Conservation (phyloP, 208 protist species). For the Vickermania ingenoplastis region DNA sequence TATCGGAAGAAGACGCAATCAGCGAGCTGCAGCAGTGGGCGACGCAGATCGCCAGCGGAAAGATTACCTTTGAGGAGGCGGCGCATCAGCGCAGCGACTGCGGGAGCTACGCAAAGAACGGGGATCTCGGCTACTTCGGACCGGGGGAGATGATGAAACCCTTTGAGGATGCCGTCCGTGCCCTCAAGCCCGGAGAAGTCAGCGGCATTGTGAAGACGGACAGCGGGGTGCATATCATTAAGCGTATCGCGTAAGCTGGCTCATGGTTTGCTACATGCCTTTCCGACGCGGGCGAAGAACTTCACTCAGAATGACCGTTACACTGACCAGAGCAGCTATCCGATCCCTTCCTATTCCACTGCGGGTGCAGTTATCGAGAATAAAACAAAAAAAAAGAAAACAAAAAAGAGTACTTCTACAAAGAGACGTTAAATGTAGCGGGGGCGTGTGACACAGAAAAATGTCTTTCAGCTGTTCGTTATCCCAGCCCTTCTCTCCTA, state of each 20-base stretch:
- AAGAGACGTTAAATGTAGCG: no score
- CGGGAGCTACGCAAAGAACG: constrained; percentile 61
- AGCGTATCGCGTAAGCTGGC: constrained; percentile 63
- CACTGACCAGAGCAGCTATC: no score
- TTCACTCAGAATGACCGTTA: no score
- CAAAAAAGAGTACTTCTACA: no score
- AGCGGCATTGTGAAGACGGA: constrained; percentile 82
- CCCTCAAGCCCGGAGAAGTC: constrained; percentile 72
- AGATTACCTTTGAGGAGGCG: constrained; percentile 75
- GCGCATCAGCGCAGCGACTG: constrained; percentile 85
- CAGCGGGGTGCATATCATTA: constrained; percentile 89
- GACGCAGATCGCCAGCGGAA: constrained; percentile 47
- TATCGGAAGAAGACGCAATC: constrained; percentile 65
- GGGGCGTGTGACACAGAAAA: no score
- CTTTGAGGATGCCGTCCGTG: constrained; percentile 85
- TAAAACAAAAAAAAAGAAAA: no score
- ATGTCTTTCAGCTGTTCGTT: no score
- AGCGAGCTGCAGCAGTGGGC: constrained; percentile 65
- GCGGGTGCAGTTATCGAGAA: no score
- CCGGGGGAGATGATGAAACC: constrained; percentile 91
- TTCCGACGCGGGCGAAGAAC: background rate
- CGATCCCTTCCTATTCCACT: no score
- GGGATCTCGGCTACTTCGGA: constrained; percentile 85
- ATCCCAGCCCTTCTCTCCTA: no score
- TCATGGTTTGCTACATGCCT: background rate